Base-by-base conservation (phyloP, 2,329 filamentous ascomycete genomes). In the Talaromyces sp. region DNA sequence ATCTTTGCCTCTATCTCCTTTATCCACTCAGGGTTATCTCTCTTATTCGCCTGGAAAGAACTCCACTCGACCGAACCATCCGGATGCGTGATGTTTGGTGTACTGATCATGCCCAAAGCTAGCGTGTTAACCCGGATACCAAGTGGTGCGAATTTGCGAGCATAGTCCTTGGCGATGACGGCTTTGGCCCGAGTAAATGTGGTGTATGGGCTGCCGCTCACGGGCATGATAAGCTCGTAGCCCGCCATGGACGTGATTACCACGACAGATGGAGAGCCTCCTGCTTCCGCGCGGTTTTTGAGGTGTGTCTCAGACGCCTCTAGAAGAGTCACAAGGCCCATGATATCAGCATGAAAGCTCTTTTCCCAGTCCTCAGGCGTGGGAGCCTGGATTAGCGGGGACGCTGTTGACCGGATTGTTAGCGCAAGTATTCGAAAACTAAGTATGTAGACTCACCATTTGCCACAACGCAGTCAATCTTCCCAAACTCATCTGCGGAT, bases 1-100 rank as follows among this genome's bases (percentile, higher is more conserved):
- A 66, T 61, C 39, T 66, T 67, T 53, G 58, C 39, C 19, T 64
- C 58, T 58, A 62, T 58, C 52, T 66, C 66, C 53, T 68, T 65
- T 32, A 68, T 64, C 66, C 65, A 67, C 36, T 65, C 49, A 2
- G 49, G 47, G 15, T 36, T 36, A 36, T 36, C 32, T 36, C 13
- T 36, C 32, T 36, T 36, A 15, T 13, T 11, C 32, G 32, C 10
- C 32, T 36, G 32, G 13, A 36, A 55, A 4, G 53, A 33, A 25
- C 53, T 55, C 53, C 53, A 55, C 36, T 55, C 53, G 25, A 55
- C 53, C 30, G 53, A 55, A 25, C 30, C 30, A 11, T 55, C 53
- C 30, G 53, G 30, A 55, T 36, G 53, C 22, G 53, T 55, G 30
- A 55, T 36, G 33, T 55, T 55, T 10, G 53, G 53, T 17, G 53